Evolutionary conservation across 352 stramenopile genomes (phyloP), one percentile per base, ranked within the genome.

Genomic region (Globisporangium orthogonon): DNA sequence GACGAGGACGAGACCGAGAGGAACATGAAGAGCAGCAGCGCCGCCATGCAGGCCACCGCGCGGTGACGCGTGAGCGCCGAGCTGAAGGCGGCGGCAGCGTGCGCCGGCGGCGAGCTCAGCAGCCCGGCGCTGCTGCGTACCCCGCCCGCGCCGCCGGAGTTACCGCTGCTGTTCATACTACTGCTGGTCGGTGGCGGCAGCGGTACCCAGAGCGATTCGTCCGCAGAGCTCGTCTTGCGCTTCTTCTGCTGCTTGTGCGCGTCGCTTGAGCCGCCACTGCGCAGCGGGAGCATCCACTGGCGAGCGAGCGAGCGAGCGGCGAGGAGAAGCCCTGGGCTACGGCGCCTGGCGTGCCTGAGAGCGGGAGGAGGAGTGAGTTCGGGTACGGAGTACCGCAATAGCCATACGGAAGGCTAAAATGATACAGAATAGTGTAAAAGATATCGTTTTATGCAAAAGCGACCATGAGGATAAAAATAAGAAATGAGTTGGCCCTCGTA

Each of bases 151-250:
- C 54, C 73, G 46, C 61, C 54, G 4, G 78, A 54, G 2, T 47
- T 55, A 47, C 50, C 7, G 56, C 55, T 35, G 30, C 54, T 69
- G 13, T 52, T 54, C 39, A 58, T 35, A 23, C 23, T 23, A 23
- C 23, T 23, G 58, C 56, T 76, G 60, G 44, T 86, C 71, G 45
- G 64, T 62, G 41, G 41, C 15, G 41, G n/a, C 4, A 47, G 41
- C 15, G 41, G n/a, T 7, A 28, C 41, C 77, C 77, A 88, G 78
- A 89, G 86, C 62, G 54, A 67, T 43, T 55, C 60, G n/a, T 82
- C 81, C 51, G 86, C 59, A 33, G 73, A 81, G 58, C 81, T 91
- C 49, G 85, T 75, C 77, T 91, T 91, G 61, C 81, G 81, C 72
- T 91, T 91, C 76, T 91, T 91, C 69, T 91, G 89, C 23, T 23